phyloP scores from a whole-genome alignment of 176 grass and related monocot species.

The Phyllostachys edulis region DNA sequence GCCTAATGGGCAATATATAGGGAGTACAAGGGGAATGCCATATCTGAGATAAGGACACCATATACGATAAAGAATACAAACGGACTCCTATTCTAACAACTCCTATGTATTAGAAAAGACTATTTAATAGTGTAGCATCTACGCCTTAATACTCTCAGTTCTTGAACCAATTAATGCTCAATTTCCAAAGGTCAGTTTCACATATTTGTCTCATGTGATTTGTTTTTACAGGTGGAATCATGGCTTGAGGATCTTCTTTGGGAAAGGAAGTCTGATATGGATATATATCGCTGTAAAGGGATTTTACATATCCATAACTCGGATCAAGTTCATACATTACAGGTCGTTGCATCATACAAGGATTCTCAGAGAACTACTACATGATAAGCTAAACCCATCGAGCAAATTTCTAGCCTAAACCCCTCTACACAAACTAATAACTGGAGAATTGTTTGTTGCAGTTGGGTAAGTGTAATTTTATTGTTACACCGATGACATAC shows the following conservation, averaged over 20 bases:
- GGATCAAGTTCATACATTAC: constrained; percentile 83
- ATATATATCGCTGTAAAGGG: constrained; percentile 94
- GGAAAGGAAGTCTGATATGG: constrained; percentile 75
- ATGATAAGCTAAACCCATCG: constrained; percentile 16
- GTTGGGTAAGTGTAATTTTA: not conserved
- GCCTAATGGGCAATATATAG: no score
- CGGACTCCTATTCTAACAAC: no score
- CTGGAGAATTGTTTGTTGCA: not conserved
- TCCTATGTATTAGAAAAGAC: not conserved
- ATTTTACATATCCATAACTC: constrained; percentile 73
- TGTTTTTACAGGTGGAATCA: constrained; percentile 56
- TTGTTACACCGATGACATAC: not conserved
- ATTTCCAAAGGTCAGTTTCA: not conserved
- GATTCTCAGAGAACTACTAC: not conserved
- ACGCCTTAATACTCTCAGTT: not conserved
- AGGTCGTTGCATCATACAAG: constrained; percentile 52
- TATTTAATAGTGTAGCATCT: not conserved
- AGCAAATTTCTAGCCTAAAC: not conserved
- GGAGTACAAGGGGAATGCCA: no score
- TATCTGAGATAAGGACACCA: no score
- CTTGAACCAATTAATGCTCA: not conserved
- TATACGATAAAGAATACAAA: no score
- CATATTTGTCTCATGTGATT: not conserved
- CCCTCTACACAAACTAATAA: not conserved
- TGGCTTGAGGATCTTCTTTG: constrained; percentile 99